These are phyloP conservation scores for Suhomyces sp. DNA, from an alignment of 805 yeast species.

Conservation along the genomic window DNA sequence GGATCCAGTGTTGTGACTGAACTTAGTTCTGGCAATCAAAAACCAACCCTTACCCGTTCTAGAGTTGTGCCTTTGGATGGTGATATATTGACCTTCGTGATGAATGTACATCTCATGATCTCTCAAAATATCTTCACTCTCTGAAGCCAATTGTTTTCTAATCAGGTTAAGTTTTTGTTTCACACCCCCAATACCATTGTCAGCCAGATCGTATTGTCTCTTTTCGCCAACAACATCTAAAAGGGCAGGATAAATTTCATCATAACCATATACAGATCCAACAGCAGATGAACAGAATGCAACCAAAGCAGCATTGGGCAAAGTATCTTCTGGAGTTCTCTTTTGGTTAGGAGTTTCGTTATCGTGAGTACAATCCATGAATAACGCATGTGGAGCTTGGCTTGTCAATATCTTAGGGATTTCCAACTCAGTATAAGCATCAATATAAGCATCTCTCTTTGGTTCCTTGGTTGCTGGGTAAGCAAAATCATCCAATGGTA, in stretches of 20 bases:
- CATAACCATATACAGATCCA: conserved; percentile 93
- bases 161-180: conserved; percentile 59
- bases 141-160: conserved; percentile 56
- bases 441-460: conserved; percentile 9
- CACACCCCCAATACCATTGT: conserved; percentile 71
- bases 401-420: conserved; percentile 65
- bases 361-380: conserved; percentile 98
- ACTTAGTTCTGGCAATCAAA: conserved; percentile 83
- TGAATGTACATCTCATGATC: conserved; percentile 89
- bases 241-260: conserved; percentile 82
- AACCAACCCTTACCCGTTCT: conserved; percentile 87
- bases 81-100: conserved; percentile 88
- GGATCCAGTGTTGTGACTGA: conserved; percentile 41
- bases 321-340: conserved; percentile 90
- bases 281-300: conserved; percentile 91
- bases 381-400: conserved; percentile 85
- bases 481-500: conserved; percentile 72
- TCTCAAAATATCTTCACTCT: conserved; percentile 52
- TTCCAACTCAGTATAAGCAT: conserved; percentile 54
- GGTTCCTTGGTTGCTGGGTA: conserved; percentile 57
- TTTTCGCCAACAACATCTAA: conserved; percentile 78
- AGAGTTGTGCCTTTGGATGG: conserved; percentile 83
- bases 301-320: conserved; percentile 93
- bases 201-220: conserved; percentile 55
- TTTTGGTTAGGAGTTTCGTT: conserved; percentile 87